Percentiles rank a stretch among this genome's conserved stretches.
These are phyloP conservation scores for Melampsora occidentalis DNA, from an alignment of 1,284 basidiomycete species.

Conservation along the genomic window DNA sequence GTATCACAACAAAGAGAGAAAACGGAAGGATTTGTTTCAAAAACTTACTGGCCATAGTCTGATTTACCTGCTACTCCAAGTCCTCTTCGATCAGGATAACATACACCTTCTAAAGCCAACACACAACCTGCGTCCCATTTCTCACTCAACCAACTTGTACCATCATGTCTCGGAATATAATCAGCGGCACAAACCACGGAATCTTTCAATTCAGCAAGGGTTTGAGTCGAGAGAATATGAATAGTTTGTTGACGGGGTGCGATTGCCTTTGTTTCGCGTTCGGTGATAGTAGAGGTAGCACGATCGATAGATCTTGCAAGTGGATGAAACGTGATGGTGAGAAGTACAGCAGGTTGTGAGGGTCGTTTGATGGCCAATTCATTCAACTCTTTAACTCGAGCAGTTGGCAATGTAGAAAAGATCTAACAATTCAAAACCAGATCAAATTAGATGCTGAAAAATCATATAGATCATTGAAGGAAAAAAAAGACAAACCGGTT, in stretches of 20 bases:
- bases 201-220: constrained; percentile 64
- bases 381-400: neutral
- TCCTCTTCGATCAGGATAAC: constrained; percentile 16
- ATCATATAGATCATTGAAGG: neutral
- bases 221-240: constrained; percentile 64
- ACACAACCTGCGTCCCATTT: constrained; percentile 28
- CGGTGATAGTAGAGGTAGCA: neutral
- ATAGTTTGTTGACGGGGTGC: constrained; percentile 34
- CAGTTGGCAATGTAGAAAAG: constrained; percentile 1
- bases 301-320: constrained; percentile 4
- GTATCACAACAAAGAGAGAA: no score
- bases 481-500: constrained; percentile 21
- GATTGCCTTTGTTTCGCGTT: constrained; percentile 21
- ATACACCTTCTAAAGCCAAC: constrained; percentile 22
- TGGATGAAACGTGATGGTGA: constrained; percentile 29
- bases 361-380: neutral
- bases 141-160: neutral
- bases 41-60: constrained; percentile 27
- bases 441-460: neutral
- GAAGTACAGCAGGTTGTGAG: constrained; percentile 1
- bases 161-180: constrained; percentile 58
- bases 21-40: neutral
- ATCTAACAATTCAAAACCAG: neutral
- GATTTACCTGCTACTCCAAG: neutral
- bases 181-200: constrained; percentile 66